A percentile compares a stretch with the other conserved stretches of the same genome.
These are phyloP conservation scores for Carex cristatella DNA, from an alignment of 176 grass and related monocot species.

Conservation along the genomic window DNA sequence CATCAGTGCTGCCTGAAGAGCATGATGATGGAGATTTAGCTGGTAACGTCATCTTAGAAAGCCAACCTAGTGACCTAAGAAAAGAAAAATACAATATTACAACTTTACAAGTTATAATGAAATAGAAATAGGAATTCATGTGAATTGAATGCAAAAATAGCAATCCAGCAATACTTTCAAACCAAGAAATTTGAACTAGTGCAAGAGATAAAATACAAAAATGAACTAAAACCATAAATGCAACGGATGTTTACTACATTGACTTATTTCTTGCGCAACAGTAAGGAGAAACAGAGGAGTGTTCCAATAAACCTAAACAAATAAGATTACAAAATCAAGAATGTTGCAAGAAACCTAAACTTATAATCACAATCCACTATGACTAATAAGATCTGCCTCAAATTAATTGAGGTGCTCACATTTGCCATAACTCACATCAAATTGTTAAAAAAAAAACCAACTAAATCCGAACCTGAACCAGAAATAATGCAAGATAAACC, in stretches of 20 bases:
- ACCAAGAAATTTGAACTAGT: not conserved
- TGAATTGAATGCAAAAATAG: not conserved
- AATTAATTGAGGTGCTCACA: not conserved
- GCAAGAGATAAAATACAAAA: not conserved
- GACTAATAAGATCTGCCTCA: no score
- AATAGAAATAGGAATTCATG: not conserved
- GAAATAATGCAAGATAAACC: not conserved
- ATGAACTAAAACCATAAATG: not conserved
- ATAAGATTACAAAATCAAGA: no score
- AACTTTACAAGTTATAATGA: not conserved
- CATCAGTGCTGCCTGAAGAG: slow-evolving; percentile 1
- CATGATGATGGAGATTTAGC: slow-evolving; percentile 50
- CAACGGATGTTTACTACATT: not conserved
- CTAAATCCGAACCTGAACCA: not conserved
- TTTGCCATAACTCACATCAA: not conserved
- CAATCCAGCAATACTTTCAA: not conserved
- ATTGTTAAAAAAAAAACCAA: not conserved
- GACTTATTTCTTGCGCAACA: no score
- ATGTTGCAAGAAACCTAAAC: not conserved
- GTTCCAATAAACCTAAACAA: no score
- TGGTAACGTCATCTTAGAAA: slow-evolving; percentile 53
- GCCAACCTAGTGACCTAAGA: not conserved
- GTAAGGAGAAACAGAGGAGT: no score
- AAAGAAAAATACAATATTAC: not conserved
- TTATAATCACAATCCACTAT: no score